Evolutionary conservation across 148 eudicot species (phyloP).

Genomic region (Spergularia marina): DNA sequence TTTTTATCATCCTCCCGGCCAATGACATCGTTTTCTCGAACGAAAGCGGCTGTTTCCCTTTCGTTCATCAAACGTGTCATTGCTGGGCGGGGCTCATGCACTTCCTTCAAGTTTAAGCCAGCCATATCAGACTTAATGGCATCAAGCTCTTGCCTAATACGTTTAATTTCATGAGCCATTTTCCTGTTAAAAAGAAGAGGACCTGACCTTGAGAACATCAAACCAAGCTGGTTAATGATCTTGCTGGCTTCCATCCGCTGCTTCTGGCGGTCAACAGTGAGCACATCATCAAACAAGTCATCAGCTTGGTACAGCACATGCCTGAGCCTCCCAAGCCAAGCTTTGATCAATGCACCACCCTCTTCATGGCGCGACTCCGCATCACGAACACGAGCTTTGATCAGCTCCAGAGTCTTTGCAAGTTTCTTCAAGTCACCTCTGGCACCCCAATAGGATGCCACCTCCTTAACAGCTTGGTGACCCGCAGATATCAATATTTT

Average conservation of each 20-base stretch:
- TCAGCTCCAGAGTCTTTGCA: background rate
- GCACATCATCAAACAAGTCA: constrained; percentile 7
- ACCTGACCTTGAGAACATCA: background rate
- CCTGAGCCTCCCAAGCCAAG: constrained; percentile 8
- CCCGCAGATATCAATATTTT: background rate
- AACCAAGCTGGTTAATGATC: background rate
- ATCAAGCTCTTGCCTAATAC: constrained; percentile 10
- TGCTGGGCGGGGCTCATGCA: too few relatives aligned
- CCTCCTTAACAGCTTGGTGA: background rate
- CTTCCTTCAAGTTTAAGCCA: background rate
- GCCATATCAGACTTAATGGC: constrained; percentile 14
- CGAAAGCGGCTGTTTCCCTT: constrained; percentile 19
- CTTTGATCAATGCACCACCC: background rate
- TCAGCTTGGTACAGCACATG: background rate
- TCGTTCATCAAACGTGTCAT: background rate
- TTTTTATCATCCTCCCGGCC: constrained; percentile 10
- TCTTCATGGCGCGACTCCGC: background rate
- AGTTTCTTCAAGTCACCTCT: background rate
- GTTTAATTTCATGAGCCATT: constrained; percentile 9
- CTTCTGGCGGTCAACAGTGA: background rate
- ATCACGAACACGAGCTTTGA: constrained; percentile 4
- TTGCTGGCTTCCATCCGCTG: background rate
- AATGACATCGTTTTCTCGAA: background rate
- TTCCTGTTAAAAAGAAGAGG: background rate
- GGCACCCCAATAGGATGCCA: constrained; percentile 12